phyloP scores from a whole-genome alignment of 129 eudicot species.

The Kitagawia praeruptora region DNA sequence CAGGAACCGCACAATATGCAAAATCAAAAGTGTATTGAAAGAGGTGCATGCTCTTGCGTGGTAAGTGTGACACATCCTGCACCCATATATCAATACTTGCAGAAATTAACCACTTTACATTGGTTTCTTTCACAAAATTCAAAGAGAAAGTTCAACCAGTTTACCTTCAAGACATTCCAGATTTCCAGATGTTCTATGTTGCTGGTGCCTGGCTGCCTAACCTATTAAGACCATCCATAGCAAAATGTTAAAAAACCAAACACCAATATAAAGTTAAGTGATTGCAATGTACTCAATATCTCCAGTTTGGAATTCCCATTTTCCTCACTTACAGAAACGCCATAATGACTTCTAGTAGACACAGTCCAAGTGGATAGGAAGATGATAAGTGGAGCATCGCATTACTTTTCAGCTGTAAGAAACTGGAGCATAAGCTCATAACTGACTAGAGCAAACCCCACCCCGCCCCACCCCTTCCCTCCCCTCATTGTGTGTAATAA shows the following conservation, averaged over 20 bases:
- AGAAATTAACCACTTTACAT: too few relatives aligned
- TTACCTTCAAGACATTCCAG: not conserved
- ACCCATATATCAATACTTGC: too few relatives aligned
- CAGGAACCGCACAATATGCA: too few relatives aligned
- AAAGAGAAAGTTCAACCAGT: not conserved
- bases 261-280: not conserved
- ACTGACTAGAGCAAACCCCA: not conserved
- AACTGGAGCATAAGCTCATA: not conserved
- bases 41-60: too few relatives aligned
- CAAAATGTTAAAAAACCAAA: not conserved
- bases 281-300: not conserved
- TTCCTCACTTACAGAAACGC: not conserved
- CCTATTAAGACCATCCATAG: not conserved
- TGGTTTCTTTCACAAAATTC: not conserved
- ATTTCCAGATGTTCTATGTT: not conserved
- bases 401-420: not conserved
- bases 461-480: not conserved
- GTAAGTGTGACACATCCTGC: too few relatives aligned
- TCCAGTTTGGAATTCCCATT: not conserved
- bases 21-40: too few relatives aligned
- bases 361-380: not conserved
- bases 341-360: not conserved
- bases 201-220: not conserved
- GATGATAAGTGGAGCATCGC: not conserved
- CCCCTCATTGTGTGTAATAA: not conserved